phyloP scores from a whole-genome alignment of 352 stramenopile species.

The Phytophthora ramorum region DNA sequence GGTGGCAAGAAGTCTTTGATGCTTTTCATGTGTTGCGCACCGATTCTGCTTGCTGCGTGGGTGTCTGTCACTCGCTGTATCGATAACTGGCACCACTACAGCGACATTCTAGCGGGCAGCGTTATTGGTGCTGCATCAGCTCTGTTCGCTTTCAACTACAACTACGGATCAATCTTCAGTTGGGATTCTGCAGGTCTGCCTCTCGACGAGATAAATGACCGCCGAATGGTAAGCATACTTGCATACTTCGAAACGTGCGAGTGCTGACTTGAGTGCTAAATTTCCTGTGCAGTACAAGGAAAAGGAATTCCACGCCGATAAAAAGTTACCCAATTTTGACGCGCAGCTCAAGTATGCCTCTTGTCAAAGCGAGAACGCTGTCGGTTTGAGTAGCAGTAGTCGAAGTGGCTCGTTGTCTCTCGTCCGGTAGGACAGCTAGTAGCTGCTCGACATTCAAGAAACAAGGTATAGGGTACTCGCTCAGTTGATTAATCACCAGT shows the following conservation, averaged over 20 bases:
- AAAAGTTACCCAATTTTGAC: slow-evolving; percentile 29
- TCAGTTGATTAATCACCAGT: not conserved
- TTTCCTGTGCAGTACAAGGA: slow-evolving; percentile 1
- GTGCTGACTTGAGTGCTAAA: not conserved
- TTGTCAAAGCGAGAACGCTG: not conserved
- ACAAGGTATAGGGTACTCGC: too few relatives aligned
- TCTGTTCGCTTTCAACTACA: slow-evolving; percentile 64
- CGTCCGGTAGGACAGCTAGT: too few relatives aligned
- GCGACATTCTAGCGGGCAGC: slow-evolving; percentile 72
- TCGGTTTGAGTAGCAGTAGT: slow-evolving; percentile 7
- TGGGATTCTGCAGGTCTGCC: slow-evolving; percentile 65
- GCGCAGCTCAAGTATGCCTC: slow-evolving; percentile 7
- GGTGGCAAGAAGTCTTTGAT: slow-evolving; percentile 67
- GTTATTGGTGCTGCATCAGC: slow-evolving; percentile 58
- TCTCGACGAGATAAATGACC: slow-evolving; percentile 57
- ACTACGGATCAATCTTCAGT: slow-evolving; percentile 76
- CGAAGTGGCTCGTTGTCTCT: slow-evolving; percentile 4
- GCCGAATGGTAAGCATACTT: slow-evolving; percentile 46
- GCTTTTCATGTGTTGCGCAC: slow-evolving; percentile 73
- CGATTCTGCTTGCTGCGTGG: slow-evolving; percentile 70
- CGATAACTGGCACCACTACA: slow-evolving; percentile 90
- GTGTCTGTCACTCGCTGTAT: slow-evolving; percentile 76
- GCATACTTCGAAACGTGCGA: not conserved
- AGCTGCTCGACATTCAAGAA: too few relatives aligned
- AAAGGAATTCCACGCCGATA: not conserved